Conservation (phyloP, 257 asterid species). For the Scutellaria galericulata region DNA sequence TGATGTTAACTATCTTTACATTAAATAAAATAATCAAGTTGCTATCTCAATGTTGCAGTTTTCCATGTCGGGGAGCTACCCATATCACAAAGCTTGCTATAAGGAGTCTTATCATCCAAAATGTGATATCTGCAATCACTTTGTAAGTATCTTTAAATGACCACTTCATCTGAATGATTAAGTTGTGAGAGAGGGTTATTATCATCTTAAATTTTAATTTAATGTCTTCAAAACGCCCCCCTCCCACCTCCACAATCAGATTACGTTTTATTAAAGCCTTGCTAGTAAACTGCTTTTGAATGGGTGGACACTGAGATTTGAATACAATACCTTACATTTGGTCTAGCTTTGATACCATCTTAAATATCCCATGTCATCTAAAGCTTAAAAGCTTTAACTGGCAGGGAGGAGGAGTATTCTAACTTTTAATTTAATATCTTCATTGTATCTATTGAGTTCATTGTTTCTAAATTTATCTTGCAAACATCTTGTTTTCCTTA, state of each 20-base stretch:
- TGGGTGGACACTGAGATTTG: neutral
- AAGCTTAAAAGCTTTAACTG: neutral
- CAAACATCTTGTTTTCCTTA: neutral
- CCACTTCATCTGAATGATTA: neutral
- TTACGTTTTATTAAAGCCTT: neutral
- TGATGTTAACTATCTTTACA: neutral
- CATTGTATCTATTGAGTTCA: neutral
- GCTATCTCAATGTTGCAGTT: conserved; percentile 56
- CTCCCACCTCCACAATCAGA: neutral
- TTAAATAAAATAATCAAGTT: neutral
- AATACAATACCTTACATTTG: neutral
- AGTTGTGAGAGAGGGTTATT: too few species aligned
- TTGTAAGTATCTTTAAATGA: conserved; percentile 59
- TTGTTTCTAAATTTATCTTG: conserved; percentile 10
- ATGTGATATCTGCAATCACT: conserved; percentile 92
- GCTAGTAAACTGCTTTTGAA: neutral
- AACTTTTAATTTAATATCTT: neutral
- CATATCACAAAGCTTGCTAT: conserved; percentile 94
- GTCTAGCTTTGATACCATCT: neutral
- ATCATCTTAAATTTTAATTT: neutral
- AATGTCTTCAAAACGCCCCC: neutral
- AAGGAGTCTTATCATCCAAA: conserved; percentile 94
- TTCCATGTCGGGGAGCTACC: conserved; percentile 82
- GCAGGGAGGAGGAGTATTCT: neutral
- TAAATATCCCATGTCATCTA: neutral